These are phyloP conservation scores for Lagerstroemia speciosa DNA, from an alignment of 345 rosid species.

Conservation along the genomic window DNA sequence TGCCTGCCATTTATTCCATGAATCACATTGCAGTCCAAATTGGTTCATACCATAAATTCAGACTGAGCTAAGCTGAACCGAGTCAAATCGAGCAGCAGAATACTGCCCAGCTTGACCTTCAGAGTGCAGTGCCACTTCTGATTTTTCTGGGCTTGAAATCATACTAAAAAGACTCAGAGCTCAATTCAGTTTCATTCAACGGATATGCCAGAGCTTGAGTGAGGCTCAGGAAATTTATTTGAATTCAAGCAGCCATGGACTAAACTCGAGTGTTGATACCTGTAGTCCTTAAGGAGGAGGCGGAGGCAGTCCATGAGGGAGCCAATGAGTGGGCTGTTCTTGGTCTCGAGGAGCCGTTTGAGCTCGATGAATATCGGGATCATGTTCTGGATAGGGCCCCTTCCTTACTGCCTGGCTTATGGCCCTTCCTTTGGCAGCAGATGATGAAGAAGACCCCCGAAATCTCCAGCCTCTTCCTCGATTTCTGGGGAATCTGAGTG, in stretches of 20 bases:
- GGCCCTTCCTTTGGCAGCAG: constrained; percentile 67
- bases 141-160: not conserved
- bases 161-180: not conserved
- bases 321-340: constrained; percentile 83
- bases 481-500: constrained; percentile 46
- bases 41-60: not conserved
- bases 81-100: too few species aligned
- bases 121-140: too few species aligned
- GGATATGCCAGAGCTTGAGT: not conserved
- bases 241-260: not conserved
- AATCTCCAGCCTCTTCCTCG: constrained; percentile 44
- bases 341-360: constrained; percentile 79
- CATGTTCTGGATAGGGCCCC: constrained; percentile 83
- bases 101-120: too few species aligned
- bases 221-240: not conserved
- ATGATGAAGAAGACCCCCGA: constrained; percentile 26
- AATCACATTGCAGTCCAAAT: not conserved
- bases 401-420: constrained; percentile 85
- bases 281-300: constrained; percentile 81
- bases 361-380: constrained; percentile 94
- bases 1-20: constrained; percentile 17
- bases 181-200: not conserved
- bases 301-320: constrained; percentile 92
- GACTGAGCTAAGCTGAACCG: too few species aligned
- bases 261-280: too few species aligned